Evolutionary conservation across 1,284 basidiomycete species (phyloP).

Genomic region (Schizopora paradoxa): DNA sequence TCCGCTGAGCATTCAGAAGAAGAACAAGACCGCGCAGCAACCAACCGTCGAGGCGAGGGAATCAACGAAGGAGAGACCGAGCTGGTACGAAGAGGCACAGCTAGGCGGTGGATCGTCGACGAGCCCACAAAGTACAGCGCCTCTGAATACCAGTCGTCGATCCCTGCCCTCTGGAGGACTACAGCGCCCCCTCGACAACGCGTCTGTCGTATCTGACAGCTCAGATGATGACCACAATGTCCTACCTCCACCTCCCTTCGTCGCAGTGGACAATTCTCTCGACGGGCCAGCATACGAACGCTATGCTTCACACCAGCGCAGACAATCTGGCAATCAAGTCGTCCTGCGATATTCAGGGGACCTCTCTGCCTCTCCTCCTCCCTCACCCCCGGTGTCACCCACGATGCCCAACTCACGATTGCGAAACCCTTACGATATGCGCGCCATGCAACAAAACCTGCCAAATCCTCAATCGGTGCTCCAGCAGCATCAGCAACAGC

Average conservation of each 20-base stretch:
- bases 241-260: conserved; percentile 40
- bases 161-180: conserved; percentile 15
- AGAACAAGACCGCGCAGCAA: conserved; percentile 19
- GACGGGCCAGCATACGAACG: conserved; percentile 38
- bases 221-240: conserved; percentile 27
- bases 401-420: neutral
- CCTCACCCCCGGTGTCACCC: conserved; percentile 14
- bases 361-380: conserved; percentile 12
- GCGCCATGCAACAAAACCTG: conserved; percentile 3
- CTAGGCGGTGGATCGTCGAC: conserved; percentile 12
- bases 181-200: conserved; percentile 10
- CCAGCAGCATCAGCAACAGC: neutral
- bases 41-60: conserved; percentile 10
- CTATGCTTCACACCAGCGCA: conserved; percentile 27
- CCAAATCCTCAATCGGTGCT: conserved; percentile 7
- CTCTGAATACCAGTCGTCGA: conserved; percentile 10
- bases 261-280: conserved; percentile 32
- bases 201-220: conserved; percentile 17
- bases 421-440: neutral
- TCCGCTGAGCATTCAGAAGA: conserved; percentile 28
- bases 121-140: neutral
- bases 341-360: conserved; percentile 17
- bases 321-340: conserved; percentile 27
- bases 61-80: conserved; percentile 26
- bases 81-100: conserved; percentile 29